Evolutionary conservation across 2,329 filamentous ascomycete genomes (phyloP).

Genomic region (Colletotrichum coccodes): DNA sequence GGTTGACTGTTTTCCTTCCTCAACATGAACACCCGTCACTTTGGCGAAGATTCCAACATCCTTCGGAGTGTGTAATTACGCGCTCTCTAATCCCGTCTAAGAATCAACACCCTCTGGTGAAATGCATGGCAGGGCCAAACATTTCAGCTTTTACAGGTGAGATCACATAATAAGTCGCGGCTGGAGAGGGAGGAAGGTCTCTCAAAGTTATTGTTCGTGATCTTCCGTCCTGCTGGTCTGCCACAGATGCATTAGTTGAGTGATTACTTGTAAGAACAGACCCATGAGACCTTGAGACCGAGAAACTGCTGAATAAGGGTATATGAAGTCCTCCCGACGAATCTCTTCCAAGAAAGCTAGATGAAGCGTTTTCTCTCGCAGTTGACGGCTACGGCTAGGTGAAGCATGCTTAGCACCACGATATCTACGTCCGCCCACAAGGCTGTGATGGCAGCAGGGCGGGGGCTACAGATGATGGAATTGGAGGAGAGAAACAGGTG

Average conservation of each 20-base stretch:
- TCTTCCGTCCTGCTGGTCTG: neutral
- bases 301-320: fast-evolving
- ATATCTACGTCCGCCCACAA: neutral
- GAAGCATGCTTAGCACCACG: no score
- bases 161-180: neutral
- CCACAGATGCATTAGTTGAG: neutral
- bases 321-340: no score
- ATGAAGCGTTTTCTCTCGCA: no score
- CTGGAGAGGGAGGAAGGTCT: neutral
- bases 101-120: no score
- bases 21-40: neutral
- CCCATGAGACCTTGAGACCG: no score
- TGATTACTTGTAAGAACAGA: neutral
- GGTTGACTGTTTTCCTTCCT: neutral
- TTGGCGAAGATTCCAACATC: no score
- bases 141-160: no score
- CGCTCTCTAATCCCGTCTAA: neutral
- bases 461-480: neutral
- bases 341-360: neutral
- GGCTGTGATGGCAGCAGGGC: neutral
- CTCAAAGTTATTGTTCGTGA: no score
- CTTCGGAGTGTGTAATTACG: no score
- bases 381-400: neutral
- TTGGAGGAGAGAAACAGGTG: neutral
- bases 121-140: fast-evolving